phyloP scores from a whole-genome alignment of 2,329 filamentous ascomycete species.

The Ceratocystis cubensis region DNA sequence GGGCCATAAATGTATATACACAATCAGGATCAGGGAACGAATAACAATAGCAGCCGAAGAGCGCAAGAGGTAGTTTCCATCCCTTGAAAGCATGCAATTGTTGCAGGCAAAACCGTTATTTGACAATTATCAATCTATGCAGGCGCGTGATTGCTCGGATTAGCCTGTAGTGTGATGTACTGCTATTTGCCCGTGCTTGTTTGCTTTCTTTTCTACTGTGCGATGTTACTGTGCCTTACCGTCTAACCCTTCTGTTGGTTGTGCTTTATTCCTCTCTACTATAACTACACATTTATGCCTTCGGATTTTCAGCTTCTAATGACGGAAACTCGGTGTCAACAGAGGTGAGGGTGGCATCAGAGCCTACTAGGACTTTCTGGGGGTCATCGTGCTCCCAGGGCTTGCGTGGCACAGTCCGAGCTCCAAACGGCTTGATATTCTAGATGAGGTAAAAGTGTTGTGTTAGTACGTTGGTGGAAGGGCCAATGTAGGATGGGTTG shows the following conservation, averaged over 20 bases:
- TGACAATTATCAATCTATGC: background rate
- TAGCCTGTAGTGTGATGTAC: background rate
- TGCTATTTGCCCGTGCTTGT: background rate
- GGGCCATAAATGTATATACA: slow-evolving; percentile 6
- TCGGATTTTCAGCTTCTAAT: background rate
- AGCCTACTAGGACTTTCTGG: background rate
- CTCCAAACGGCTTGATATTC: slow-evolving; percentile 20
- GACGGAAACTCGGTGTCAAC: slow-evolving; percentile 19
- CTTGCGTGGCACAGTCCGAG: slow-evolving; percentile 18
- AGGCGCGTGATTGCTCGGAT: no score
- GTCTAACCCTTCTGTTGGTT: background rate
- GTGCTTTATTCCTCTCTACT: background rate
- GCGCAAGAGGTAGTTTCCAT: background rate
- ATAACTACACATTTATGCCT: background rate
- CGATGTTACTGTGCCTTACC: background rate
- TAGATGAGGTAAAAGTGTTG: background rate
- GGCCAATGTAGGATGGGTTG: no score
- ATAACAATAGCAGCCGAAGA: background rate
- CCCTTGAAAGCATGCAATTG: background rate
- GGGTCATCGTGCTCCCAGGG: slow-evolving; percentile 17
- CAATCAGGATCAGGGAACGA: background rate
- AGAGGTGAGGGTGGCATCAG: background rate
- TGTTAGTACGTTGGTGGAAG: slow-evolving; percentile 28
- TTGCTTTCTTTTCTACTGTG: background rate
- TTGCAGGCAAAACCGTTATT: background rate